A percentile compares a stretch with the other conserved stretches of the same genome.
These are phyloP conservation scores for Cnidoscolus chayamansa DNA, from an alignment of 441 rosid species.

Conservation along the genomic window DNA sequence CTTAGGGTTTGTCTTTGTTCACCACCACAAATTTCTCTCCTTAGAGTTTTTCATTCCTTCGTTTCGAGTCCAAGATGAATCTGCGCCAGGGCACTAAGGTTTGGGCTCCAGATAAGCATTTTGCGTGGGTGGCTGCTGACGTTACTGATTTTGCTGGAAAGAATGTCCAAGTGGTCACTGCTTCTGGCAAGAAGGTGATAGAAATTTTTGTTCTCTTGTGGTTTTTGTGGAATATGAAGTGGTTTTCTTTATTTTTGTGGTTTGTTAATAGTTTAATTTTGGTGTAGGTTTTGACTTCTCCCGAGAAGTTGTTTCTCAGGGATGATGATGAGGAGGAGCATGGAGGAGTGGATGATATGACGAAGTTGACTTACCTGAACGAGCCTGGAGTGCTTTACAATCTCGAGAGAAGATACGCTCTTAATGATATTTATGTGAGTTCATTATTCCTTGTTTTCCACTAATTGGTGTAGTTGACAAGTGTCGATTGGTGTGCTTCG, in stretches of 20 bases:
- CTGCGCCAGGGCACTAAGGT: conserved; percentile 75
- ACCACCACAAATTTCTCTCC: conserved; percentile 14
- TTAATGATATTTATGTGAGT: conserved; percentile 94
- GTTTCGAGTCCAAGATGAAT: conserved; percentile 43
- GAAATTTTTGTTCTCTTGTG: neutral
- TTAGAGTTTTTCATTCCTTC: conserved; percentile 13
- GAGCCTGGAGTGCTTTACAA: conserved; percentile 94
- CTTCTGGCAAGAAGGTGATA: conserved; percentile 59
- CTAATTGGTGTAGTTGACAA: neutral
- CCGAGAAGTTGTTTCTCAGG: conserved; percentile 57
- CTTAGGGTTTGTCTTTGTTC: conserved; percentile 21
- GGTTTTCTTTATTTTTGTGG: neutral
- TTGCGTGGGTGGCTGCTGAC: conserved; percentile 82
- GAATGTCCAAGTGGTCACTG: conserved; percentile 50
- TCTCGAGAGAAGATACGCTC: conserved; percentile 77
- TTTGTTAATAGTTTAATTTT: neutral
- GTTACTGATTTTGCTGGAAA: conserved; percentile 49
- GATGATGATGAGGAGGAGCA: conserved; percentile 82
- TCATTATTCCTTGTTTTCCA: neutral
- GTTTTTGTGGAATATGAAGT: neutral
- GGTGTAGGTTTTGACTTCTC: conserved; percentile 45
- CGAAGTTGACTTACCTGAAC: conserved; percentile 82
- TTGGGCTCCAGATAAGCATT: conserved; percentile 74
- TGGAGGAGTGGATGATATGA: conserved; percentile 99
- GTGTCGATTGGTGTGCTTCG: neutral